Evolutionary conservation across 73 alveolate species (phyloP).

Genomic region (Tetrahymena thermophila): DNA sequence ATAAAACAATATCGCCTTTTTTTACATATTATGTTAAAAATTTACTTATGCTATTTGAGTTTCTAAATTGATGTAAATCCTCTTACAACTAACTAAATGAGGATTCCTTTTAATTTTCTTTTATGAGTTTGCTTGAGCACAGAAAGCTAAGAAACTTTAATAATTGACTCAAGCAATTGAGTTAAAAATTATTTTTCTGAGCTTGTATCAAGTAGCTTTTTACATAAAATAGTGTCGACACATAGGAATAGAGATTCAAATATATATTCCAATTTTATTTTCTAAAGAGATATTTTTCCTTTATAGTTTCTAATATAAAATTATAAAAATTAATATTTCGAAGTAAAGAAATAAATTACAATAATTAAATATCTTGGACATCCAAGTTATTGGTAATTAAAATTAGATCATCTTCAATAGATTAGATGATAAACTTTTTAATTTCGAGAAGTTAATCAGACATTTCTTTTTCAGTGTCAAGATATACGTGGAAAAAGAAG

Average conservation of each 20-base stretch:
- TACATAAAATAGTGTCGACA: neutral
- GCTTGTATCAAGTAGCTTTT: neutral
- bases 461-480: neutral
- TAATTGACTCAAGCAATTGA: neutral
- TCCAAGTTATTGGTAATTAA: neutral
- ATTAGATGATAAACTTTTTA: neutral
- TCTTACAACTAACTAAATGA: neutral
- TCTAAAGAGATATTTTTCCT: neutral
- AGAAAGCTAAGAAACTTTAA: neutral
- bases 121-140: neutral
- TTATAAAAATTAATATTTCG: neutral
- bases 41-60: neutral
- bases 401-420: neutral
- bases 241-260: neutral
- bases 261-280: neutral
- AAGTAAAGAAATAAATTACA: neutral
- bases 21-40: too few relatives aligned
- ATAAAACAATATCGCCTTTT: neutral
- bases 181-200: neutral
- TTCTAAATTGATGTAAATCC: neutral
- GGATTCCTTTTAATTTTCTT: neutral
- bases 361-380: neutral
- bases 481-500: neutral
- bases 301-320: neutral
- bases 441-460: neutral